Percentiles rank a stretch among this genome's conserved stretches.
phyloP scores from a whole-genome alignment of 179 eudicot species.

The Beta lomatogona region DNA sequence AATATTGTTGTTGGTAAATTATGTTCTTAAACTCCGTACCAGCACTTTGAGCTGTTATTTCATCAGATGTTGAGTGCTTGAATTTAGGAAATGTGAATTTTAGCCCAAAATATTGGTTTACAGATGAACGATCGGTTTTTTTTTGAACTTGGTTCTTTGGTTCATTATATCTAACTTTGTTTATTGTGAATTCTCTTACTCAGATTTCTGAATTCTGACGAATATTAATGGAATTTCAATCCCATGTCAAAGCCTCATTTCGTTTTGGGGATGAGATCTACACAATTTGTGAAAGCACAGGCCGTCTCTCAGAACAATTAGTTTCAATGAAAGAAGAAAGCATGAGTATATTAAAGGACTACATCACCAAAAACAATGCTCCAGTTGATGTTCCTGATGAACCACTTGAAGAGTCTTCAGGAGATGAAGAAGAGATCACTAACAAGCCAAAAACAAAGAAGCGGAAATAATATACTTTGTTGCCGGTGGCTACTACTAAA shows the following conservation, averaged over 20 bases:
- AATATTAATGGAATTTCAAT: constrained; percentile 50
- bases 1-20: too few relatives aligned
- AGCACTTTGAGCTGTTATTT: too few relatives aligned
- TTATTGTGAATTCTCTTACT: background rate
- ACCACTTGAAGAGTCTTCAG: constrained; percentile 69
- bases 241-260: constrained; percentile 51
- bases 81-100: too few relatives aligned
- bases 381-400: constrained; percentile 92
- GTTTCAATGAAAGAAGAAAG: constrained; percentile 69
- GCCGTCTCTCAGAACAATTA: constrained; percentile 62
- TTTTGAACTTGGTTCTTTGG: background rate
- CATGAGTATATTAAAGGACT: constrained; percentile 79
- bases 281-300: constrained; percentile 42
- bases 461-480: constrained; percentile 31
- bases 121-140: background rate
- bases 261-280: constrained; percentile 69
- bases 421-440: constrained; percentile 52
- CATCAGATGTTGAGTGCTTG: background rate
- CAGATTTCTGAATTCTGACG: constrained; percentile 13
- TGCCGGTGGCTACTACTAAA: background rate
- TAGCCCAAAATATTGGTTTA: background rate
- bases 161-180: background rate
- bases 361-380: constrained; percentile 75
- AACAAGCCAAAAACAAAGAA: constrained; percentile 68
- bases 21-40: background rate